Evolutionary conservation across 768 basidiomycete species (phyloP).

Genomic region (Steccherinum ochraceum): DNA sequence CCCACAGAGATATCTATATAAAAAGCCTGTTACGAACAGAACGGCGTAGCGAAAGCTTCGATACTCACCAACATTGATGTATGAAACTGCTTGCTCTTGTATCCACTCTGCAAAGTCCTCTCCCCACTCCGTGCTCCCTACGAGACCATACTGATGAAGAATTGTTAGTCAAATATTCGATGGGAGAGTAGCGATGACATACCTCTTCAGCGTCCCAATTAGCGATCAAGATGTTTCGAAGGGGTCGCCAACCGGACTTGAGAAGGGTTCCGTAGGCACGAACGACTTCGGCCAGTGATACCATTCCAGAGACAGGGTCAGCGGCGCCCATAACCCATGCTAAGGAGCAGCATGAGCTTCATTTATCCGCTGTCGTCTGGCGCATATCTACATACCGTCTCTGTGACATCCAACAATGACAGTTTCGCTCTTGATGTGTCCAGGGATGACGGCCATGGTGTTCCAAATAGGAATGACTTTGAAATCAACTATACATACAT

Average conservation of each 20-base stretch:
- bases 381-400: conserved; percentile 60
- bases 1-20: conserved; percentile 53
- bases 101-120: conserved; percentile 89
- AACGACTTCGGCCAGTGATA: conserved; percentile 70
- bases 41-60: no score
- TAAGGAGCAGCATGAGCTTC: conserved; percentile 12
- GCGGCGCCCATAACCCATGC: conserved; percentile 78
- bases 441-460: conserved; percentile 76
- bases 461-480: conserved; percentile 91
- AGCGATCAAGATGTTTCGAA: conserved; percentile 69
- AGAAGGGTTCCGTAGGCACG: conserved; percentile 66
- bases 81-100: conserved; percentile 72
- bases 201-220: conserved; percentile 81
- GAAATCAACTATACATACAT: conserved; percentile 47
- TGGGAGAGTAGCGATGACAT: conserved; percentile 4
- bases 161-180: not conserved
- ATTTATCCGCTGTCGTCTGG: no score
- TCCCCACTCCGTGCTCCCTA: conserved; percentile 90
- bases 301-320: conserved; percentile 79
- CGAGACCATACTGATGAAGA: conserved; percentile 43
- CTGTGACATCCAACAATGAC: conserved; percentile 86
- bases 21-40: no score
- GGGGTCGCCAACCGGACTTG: conserved; percentile 74
- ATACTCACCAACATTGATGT: conserved; percentile 65
- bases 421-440: conserved; percentile 77